Evolutionary conservation across 371 early-diverging fungal species (phyloP).

Genomic region (Saksenaea oblongispora): DNA sequence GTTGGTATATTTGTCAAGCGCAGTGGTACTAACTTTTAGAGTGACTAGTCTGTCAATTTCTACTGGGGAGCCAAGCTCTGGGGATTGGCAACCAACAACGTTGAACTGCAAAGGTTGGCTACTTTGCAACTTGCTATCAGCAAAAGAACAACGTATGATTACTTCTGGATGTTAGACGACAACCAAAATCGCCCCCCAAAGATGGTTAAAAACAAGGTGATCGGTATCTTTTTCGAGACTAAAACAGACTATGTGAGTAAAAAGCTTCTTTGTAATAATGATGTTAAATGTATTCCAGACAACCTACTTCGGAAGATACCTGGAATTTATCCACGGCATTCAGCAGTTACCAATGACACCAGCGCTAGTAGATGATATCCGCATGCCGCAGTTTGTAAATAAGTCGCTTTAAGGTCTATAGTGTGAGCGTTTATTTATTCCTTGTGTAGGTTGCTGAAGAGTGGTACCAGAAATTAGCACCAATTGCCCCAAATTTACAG

Average conservation of each 20-base stretch:
- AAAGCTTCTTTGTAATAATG: conserved; percentile 6
- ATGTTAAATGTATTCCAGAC: conserved; percentile 29
- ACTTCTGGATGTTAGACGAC: conserved; percentile 62
- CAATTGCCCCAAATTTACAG: conserved; percentile 30
- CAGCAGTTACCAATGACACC: conserved; percentile 83
- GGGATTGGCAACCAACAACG: conserved; percentile 49
- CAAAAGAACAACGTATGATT: conserved; percentile 62
- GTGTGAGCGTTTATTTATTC: background rate
- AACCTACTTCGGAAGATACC: conserved; percentile 64
- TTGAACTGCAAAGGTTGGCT: conserved; percentile 37
- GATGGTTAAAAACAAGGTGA: conserved; percentile 64
- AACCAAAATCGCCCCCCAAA: conserved; percentile 49
- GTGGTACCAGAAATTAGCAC: conserved; percentile 49
- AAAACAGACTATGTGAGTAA: conserved; percentile 69
- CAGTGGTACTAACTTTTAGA: too few species aligned
- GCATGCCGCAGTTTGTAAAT: conserved; percentile 51
- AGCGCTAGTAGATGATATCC: conserved; percentile 48
- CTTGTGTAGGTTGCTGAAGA: conserved; percentile 39
- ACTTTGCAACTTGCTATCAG: conserved; percentile 57
- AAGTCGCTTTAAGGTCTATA: background rate
- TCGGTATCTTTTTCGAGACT: conserved; percentile 74
- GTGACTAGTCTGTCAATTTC: conserved; percentile 60
- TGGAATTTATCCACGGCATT: conserved; percentile 78
- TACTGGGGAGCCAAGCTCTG: conserved; percentile 74
- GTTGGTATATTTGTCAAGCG: background rate